phyloP scores from a whole-genome alignment of 176 grass and related monocot genomes.

The Eremochloa ophiuroides region DNA sequence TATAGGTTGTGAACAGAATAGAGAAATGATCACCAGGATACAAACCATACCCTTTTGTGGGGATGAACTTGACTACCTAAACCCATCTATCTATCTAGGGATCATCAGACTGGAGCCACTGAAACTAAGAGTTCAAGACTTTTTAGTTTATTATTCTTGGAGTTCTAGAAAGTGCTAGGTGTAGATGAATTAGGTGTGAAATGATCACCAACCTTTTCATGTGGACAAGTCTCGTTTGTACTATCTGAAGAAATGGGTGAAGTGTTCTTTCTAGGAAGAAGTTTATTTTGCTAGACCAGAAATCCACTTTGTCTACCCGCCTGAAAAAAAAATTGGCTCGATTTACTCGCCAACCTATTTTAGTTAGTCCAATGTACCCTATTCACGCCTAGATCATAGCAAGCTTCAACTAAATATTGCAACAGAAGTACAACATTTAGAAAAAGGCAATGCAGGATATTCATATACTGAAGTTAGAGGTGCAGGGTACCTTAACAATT shows the following conservation, averaged over 20 bases:
- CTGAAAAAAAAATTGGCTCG: neutral
- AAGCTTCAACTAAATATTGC: conserved; percentile 6
- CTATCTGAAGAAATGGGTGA: neutral
- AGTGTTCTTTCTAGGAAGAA: neutral
- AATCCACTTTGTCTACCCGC: neutral
- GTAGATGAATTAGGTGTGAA: neutral
- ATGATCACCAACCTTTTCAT: neutral
- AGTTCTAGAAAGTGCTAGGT: neutral
- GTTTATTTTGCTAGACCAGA: neutral
- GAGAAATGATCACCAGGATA: neutral
- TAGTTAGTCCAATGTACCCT: neutral
- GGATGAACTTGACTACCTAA: neutral
- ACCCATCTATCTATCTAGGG: neutral
- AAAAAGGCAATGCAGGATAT: neutral
- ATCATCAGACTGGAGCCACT: neutral
- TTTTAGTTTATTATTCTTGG: neutral
- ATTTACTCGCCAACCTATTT: neutral
- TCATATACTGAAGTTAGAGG: neutral
- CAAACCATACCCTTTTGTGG: neutral
- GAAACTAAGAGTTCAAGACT: neutral
- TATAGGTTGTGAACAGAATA: neutral
- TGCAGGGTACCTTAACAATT: conserved; percentile 30
- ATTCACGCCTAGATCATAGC: neutral
- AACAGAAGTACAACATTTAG: conserved; percentile 3
- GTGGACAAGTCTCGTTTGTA: neutral